Evolutionary conservation across 352 stramenopile species (phyloP).

Genomic region (Pythium monospermum): DNA sequence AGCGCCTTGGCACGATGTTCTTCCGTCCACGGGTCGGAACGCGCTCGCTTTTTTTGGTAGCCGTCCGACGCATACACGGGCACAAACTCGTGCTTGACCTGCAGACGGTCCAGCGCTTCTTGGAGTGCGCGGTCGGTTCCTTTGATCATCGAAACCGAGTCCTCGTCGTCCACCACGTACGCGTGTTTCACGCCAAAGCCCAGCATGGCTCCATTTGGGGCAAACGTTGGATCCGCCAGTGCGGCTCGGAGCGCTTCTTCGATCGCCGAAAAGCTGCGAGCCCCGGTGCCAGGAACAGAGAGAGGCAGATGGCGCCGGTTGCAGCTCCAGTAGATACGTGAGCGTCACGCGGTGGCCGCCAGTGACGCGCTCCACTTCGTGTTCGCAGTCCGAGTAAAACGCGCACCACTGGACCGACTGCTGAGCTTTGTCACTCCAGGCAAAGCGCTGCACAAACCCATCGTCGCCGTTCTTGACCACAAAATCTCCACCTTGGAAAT

Average conservation of each 20-base stretch:
- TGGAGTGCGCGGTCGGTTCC: conserved; percentile 6
- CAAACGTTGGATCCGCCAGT: conserved; percentile 7
- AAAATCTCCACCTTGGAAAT: conserved; percentile 13
- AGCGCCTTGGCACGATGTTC: no score
- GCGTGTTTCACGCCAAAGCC: conserved; percentile 10
- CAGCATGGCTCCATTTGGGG: conserved; percentile 4
- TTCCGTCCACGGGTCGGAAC: no score
- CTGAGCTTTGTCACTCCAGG: background rate
- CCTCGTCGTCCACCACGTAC: background rate
- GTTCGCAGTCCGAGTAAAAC: conserved; percentile 21
- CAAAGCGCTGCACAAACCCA: conserved; percentile 3
- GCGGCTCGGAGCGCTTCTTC: background rate
- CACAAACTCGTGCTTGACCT: conserved; percentile 12
- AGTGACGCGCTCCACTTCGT: conserved; percentile 7
- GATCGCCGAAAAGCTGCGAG: background rate
- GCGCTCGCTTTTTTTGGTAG: background rate
- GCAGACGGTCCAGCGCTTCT: conserved; percentile 7
- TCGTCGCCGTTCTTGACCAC: conserved; percentile 7
- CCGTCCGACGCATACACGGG: conserved; percentile 7
- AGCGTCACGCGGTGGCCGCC: conserved; percentile 13
- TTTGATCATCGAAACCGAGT: conserved; percentile 10
- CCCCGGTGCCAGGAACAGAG: no score
- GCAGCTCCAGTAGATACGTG: conserved; percentile 12
- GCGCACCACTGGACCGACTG: conserved; percentile 14
- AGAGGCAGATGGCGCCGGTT: background rate